Evolutionary conservation across 73 alveolate species (phyloP).

Genomic region (Diophrys sp.): DNA sequence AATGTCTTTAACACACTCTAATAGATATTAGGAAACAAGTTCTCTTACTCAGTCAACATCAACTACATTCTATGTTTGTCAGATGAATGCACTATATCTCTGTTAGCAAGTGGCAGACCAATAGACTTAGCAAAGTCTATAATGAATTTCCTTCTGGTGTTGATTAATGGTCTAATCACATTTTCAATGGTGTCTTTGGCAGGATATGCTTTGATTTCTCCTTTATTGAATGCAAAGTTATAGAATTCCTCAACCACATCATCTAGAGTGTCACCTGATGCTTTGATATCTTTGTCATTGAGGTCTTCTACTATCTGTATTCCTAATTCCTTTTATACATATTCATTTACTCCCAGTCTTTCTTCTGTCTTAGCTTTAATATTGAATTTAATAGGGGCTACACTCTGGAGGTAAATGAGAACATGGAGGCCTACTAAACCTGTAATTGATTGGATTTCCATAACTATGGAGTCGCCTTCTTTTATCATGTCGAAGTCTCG

Average conservation of each 20-base stretch:
- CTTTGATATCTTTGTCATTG: slow-evolving; percentile 87
- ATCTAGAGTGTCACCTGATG: slow-evolving; percentile 94
- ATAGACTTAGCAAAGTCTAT: slow-evolving; percentile 95
- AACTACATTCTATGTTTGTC: slow-evolving; percentile 95
- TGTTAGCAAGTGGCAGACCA: slow-evolving; percentile 95
- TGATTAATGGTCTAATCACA: slow-evolving; percentile 95
- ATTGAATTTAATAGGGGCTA: slow-evolving; percentile 80
- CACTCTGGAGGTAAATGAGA: slow-evolving; percentile 70
- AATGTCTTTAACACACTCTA: background rate
- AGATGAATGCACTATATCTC: slow-evolving; percentile 96
- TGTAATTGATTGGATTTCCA: slow-evolving; percentile 95
- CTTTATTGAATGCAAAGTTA: slow-evolving; percentile 96
- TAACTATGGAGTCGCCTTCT: slow-evolving; percentile 88
- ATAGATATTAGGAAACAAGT: background rate
- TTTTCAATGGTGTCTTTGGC: slow-evolving; percentile 87
- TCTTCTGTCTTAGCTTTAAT: slow-evolving; percentile 92
- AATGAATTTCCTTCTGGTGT: slow-evolving; percentile 89
- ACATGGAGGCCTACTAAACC: slow-evolving; percentile 89
- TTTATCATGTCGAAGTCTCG: slow-evolving; percentile 94
- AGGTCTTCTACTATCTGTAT: slow-evolving; percentile 80
- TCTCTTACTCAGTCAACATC: slow-evolving; percentile 85
- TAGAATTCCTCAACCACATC: slow-evolving; percentile 96
- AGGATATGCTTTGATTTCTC: slow-evolving; percentile 88
- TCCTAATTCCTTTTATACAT: slow-evolving; percentile 95
- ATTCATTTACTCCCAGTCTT: slow-evolving; percentile 83